phyloP scores from a whole-genome alignment of 1,284 basidiomycete genomes.

The Cutaneotrichosporon daszewskae region DNA sequence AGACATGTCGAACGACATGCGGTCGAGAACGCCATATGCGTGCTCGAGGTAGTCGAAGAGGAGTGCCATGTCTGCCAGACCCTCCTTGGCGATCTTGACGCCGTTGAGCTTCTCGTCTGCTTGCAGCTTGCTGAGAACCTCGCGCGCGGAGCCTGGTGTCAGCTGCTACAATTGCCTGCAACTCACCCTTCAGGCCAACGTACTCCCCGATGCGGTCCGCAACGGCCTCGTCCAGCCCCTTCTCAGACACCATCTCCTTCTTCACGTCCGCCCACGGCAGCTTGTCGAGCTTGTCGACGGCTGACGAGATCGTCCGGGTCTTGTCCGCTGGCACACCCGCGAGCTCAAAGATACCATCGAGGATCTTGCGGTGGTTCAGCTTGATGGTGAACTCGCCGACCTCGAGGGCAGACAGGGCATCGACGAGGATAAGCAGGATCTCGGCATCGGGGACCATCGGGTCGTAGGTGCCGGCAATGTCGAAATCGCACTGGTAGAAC shows the following conservation, averaged over 20 bases:
- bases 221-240: slow-evolving; percentile 73
- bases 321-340: slow-evolving; percentile 91
- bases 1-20: slow-evolving; percentile 91
- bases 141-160: slow-evolving; percentile 53
- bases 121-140: slow-evolving; percentile 70
- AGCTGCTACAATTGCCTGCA: background rate
- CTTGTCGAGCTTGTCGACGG: slow-evolving; percentile 99
- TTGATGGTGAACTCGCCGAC: slow-evolving; percentile 94
- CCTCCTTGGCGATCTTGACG: slow-evolving; percentile 72
- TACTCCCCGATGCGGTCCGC: slow-evolving; percentile 97
- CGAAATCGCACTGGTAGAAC: slow-evolving; percentile 98
- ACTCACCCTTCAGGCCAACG: slow-evolving; percentile 82
- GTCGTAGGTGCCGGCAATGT: slow-evolving; percentile 91
- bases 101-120: slow-evolving; percentile 62
- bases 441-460: slow-evolving; percentile 97
- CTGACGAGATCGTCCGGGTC: slow-evolving; percentile 89
- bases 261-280: slow-evolving; percentile 85
- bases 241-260: slow-evolving; percentile 94
- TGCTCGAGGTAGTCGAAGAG: slow-evolving; percentile 73
- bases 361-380: slow-evolving; percentile 94
- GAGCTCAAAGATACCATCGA: slow-evolving; percentile 95
- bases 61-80: slow-evolving; percentile 82
- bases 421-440: slow-evolving; percentile 74
- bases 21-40: slow-evolving; percentile 73
- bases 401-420: slow-evolving; percentile 74